Conservation (phyloP, 768 basidiomycete species). For the Tulasnella calospora region DNA sequence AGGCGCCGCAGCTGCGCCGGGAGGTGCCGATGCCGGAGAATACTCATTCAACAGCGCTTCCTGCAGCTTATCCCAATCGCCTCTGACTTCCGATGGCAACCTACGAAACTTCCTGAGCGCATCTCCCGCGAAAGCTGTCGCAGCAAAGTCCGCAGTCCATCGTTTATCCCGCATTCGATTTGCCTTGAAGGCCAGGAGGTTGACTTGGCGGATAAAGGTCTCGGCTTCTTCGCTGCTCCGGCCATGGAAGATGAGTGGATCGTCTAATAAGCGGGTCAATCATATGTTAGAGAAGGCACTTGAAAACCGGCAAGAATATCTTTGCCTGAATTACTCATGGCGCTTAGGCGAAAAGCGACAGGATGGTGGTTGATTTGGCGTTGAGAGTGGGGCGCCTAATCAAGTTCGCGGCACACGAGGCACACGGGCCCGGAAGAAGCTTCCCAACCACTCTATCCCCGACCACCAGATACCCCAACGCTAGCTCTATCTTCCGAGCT, state of each 20-base stretch:
- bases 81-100: neutral
- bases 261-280: neutral
- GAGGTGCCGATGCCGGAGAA: neutral
- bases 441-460: too few relatives aligned
- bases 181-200: neutral
- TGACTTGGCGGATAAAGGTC: neutral
- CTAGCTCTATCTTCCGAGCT: neutral
- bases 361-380: neutral
- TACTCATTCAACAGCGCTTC: slow-evolving; percentile 11
- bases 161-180: neutral
- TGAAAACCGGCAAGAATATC: neutral
- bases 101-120: neutral
- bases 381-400: neutral
- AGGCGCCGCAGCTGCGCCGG: neutral
- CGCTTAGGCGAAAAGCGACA: neutral
- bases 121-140: neutral
- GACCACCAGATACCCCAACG: neutral
- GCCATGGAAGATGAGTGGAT: neutral
- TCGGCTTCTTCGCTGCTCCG: neutral
- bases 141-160: neutral
- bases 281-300: neutral
- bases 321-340: neutral
- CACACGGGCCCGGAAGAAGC: neutral
- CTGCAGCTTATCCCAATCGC: slow-evolving; percentile 1
- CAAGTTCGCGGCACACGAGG: neutral